Evolutionary conservation across 2,329 filamentous ascomycete genomes (phyloP).

Genomic region (Phoma herbarum): DNA sequence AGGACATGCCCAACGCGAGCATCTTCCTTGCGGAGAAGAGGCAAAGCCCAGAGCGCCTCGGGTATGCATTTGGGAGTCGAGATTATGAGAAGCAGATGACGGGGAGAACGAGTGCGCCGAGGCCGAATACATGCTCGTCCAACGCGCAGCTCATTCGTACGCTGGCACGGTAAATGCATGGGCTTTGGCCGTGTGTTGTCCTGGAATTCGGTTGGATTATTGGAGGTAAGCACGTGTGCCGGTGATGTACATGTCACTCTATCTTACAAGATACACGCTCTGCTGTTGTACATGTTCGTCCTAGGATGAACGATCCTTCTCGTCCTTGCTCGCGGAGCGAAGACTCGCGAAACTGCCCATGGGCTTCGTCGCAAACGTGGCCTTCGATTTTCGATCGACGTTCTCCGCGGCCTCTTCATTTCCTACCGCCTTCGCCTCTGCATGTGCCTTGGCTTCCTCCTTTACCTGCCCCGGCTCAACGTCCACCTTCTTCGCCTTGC

Average conservation of each 20-base stretch:
- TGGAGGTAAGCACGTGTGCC: too few species aligned
- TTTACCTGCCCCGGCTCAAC: not conserved
- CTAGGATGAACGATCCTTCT: not conserved
- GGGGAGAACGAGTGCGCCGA: too few species aligned
- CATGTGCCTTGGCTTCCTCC: not conserved
- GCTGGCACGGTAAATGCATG: too few species aligned
- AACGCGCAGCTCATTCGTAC: too few species aligned
- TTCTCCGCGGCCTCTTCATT: not conserved
- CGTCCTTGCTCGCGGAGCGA: not conserved
- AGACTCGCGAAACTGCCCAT: not conserved
- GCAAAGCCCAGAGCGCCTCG: too few species aligned
- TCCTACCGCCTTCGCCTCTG: not conserved
- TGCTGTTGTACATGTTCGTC: not conserved
- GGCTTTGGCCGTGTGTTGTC: too few species aligned
- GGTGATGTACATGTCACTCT: not conserved
- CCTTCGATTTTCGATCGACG: not conserved
- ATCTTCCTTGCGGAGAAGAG: too few species aligned
- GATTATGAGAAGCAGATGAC: too few species aligned
- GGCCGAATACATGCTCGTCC: too few species aligned
- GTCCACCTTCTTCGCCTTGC: not conserved
- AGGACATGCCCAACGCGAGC: too few species aligned
- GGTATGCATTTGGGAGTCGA: too few species aligned
- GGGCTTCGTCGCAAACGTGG: not conserved
- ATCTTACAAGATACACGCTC: not conserved
- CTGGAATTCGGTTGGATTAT: too few species aligned